A percentile compares a stretch with the other conserved stretches of the same genome.
phyloP scores from a whole-genome alignment of 176 grass and related monocot genomes.

The Poa annua region DNA sequence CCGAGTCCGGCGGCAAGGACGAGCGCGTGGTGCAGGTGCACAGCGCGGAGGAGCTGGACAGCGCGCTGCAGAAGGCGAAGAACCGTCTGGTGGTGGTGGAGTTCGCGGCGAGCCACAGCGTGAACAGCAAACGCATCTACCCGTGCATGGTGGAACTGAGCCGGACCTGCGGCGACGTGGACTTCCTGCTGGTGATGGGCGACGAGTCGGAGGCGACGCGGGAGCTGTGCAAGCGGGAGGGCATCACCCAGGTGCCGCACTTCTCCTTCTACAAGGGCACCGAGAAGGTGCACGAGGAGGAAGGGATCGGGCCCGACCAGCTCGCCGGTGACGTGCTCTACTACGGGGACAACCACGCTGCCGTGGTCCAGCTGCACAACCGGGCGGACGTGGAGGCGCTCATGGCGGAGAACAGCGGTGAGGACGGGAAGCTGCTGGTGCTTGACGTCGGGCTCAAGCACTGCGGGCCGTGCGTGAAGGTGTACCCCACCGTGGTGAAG shows the following conservation, averaged over 20 bases:
- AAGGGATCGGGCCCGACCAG: slow-evolving; percentile 77
- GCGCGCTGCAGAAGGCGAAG: slow-evolving; percentile 61
- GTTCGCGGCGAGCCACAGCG: slow-evolving; percentile 82
- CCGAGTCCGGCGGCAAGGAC: neutral
- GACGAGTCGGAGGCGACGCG: slow-evolving; percentile 85
- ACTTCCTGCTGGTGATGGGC: slow-evolving; percentile 92
- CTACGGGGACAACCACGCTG: slow-evolving; percentile 87
- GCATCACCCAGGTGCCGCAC: slow-evolving; percentile 72
- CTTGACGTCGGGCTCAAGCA: slow-evolving; percentile 95
- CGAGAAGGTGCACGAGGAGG: slow-evolving; percentile 92
- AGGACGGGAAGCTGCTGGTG: slow-evolving; percentile 72
- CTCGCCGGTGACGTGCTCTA: slow-evolving; percentile 83
- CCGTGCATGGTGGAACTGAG: slow-evolving; percentile 84
- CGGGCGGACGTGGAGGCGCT: slow-evolving; percentile 72
- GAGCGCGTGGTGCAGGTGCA: slow-evolving; percentile 68
- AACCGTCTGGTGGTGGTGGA: slow-evolving; percentile 94
- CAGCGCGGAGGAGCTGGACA: slow-evolving; percentile 76
- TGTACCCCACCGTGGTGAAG: slow-evolving; percentile 92
- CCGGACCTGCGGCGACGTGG: slow-evolving; percentile 85
- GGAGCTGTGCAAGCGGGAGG: slow-evolving; percentile 69
- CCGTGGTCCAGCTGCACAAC: slow-evolving; percentile 78
- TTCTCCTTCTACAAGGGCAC: slow-evolving; percentile 92
- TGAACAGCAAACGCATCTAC: slow-evolving; percentile 72
- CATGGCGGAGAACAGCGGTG: slow-evolving; percentile 56
- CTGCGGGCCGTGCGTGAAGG: slow-evolving; percentile 96